Evolutionary conservation across 257 asterid genomes (phyloP).

Genomic region (Nicotiana tomentosiformis): DNA sequence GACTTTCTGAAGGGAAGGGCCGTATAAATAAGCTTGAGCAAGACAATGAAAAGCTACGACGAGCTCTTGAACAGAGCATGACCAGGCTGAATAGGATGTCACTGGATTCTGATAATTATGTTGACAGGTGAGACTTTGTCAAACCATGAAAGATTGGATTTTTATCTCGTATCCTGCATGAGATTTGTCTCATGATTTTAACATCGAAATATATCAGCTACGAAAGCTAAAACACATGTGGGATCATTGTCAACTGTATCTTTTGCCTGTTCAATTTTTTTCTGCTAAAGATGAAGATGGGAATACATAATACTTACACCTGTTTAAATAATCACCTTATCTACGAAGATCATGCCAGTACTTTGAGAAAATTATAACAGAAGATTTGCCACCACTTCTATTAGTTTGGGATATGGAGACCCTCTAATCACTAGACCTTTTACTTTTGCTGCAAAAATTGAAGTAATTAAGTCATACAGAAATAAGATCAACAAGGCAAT

Average conservation of each 20-base stretch:
- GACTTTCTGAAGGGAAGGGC: conserved; percentile 58
- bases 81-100: conserved; percentile 98
- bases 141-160: neutral
- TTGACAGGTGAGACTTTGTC: conserved; percentile 66
- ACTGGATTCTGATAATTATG: conserved; percentile 90
- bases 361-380: neutral
- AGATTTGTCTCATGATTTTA: neutral
- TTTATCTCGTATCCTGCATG: neutral
- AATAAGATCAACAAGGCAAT: neutral
- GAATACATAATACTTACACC: neutral
- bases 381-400: conserved; percentile 1
- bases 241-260: neutral
- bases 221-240: neutral
- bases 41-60: conserved; percentile 88
- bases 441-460: neutral
- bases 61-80: conserved; percentile 98
- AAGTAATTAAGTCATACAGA: neutral
- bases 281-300: neutral
- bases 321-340: neutral
- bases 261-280: neutral
- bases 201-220: neutral
- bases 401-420: neutral
- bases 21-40: conserved; percentile 82
- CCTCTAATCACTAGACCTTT: neutral
- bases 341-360: neutral